Conservation (phyloP, 1,284 basidiomycete genomes). For the Lignosus rhinocerotis region DNA sequence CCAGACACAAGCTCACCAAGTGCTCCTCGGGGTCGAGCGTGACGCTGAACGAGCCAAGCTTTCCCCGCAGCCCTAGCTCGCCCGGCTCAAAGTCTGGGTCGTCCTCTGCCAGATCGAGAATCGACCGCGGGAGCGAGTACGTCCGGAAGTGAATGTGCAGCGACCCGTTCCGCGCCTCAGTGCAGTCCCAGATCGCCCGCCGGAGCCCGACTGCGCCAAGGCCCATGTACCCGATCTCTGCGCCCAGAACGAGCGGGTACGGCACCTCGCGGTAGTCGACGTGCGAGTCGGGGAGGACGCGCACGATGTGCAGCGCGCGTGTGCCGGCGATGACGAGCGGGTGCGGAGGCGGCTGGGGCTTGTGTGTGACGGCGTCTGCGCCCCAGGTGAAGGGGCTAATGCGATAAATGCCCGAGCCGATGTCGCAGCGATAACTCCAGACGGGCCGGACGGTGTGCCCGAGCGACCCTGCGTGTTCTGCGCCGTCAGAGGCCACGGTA, state of each 20-base stretch:
- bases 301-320: conserved; percentile 18
- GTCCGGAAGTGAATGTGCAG: conserved; percentile 21
- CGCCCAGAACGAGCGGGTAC: conserved; percentile 15
- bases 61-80: conserved; percentile 11
- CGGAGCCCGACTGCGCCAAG: conserved; percentile 19
- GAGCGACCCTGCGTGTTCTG: neutral
- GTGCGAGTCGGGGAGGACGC: neutral
- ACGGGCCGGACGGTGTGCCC: conserved; percentile 10
- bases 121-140: conserved; percentile 20
- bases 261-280: conserved; percentile 20
- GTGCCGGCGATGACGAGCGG: conserved; percentile 18
- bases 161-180: conserved; percentile 22
- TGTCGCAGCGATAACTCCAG: conserved; percentile 20
- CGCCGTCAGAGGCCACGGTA: neutral
- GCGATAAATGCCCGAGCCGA: conserved; percentile 24
- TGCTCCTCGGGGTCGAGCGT: conserved; percentile 21
- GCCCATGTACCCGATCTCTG: conserved; percentile 17
- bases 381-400: conserved; percentile 19
- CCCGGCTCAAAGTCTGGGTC: conserved; percentile 8
- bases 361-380: neutral
- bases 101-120: conserved; percentile 16
- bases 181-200: conserved; percentile 24
- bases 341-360: neutral
- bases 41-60: conserved; percentile 20
- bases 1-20: conserved; percentile 21